Conservation (phyloP, 1,284 basidiomycete species). For the Ustilago tritici region DNA sequence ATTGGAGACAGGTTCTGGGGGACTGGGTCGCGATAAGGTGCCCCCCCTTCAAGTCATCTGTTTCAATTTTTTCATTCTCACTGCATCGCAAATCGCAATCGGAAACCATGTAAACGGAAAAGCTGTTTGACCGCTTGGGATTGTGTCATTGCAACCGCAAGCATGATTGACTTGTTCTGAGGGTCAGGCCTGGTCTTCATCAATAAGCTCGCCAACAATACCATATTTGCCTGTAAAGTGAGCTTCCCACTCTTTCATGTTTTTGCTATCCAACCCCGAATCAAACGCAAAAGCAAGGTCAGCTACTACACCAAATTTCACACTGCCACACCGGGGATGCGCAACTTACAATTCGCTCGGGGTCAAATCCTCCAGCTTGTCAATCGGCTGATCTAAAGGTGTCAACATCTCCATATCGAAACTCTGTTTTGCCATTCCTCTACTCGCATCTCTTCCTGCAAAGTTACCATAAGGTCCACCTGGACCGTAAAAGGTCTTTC, state of each 20-base stretch:
- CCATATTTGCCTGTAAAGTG: conserved; percentile 67
- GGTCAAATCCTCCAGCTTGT: conserved; percentile 82
- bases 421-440: conserved; percentile 96
- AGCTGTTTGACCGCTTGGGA: background rate
- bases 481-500: conserved; percentile 90
- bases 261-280: conserved; percentile 31
- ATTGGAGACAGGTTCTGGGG: conserved; percentile 68
- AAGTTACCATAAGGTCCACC: conserved; percentile 97
- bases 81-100: conserved; percentile 5
- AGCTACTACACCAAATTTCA: background rate
- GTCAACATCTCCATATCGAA: conserved; percentile 93
- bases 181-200: conserved; percentile 46
- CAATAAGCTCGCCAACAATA: conserved; percentile 65
- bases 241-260: conserved; percentile 62
- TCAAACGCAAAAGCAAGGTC: background rate
- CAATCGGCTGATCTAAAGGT: conserved; percentile 84
- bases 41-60: background rate
- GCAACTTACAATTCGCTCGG: conserved; percentile 81
- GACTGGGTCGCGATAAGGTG: conserved; percentile 37
- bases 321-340: background rate
- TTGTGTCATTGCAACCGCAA: background rate
- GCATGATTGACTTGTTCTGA: background rate
- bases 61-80: background rate
- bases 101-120: background rate
- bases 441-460: conserved; percentile 90